Evolutionary conservation across 2,329 filamentous ascomycete species (phyloP).

Genomic region (Coniochaeta ligniaria): DNA sequence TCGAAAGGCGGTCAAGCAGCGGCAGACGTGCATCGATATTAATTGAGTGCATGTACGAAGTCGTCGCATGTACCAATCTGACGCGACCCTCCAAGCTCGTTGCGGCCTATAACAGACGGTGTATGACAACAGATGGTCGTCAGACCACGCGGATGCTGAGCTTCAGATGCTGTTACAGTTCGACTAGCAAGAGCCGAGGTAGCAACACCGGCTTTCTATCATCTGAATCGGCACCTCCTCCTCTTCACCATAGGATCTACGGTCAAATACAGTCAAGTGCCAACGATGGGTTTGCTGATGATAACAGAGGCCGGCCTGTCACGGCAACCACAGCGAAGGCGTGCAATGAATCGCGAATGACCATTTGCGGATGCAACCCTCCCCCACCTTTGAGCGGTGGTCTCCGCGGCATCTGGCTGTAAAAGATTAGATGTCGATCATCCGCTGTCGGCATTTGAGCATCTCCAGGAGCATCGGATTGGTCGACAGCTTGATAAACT

Average conservation of each 20-base stretch:
- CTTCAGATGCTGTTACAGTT: not conserved
- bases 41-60: not conserved
- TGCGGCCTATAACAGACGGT: not conserved
- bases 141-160: not conserved
- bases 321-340: not conserved
- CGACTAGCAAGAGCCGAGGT: not conserved
- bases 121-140: not conserved
- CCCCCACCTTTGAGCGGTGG: conserved; percentile 2
- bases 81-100: not conserved
- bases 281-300: not conserved
- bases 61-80: not conserved
- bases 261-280: not conserved
- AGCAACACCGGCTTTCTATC: not conserved
- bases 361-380: conserved; percentile 9
- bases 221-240: not conserved
- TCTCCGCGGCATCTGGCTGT: conserved; percentile 8
- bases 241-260: not conserved
- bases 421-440: conserved; percentile 12
- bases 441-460: conserved; percentile 19
- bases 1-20: conserved; percentile 1
- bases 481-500: not conserved
- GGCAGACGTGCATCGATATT: not conserved
- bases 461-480: conserved; percentile 9
- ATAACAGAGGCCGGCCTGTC: not conserved
- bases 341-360: conserved; percentile 3